Evolutionary conservation across 2,329 filamentous ascomycete species (phyloP).

Genomic region (Dactylella cylindrospora): DNA sequence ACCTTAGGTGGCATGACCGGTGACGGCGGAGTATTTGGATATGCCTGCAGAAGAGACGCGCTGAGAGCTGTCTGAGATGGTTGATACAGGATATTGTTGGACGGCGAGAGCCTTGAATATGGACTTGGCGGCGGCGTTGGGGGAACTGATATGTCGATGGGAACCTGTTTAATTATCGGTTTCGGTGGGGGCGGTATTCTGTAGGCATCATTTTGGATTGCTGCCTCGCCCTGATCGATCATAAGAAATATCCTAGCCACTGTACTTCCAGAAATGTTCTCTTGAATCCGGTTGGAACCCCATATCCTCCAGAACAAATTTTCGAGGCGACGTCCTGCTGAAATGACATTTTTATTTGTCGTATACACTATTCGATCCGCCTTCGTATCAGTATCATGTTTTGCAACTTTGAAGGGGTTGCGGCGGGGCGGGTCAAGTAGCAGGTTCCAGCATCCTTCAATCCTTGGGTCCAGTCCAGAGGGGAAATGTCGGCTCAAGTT

Average conservation of each 20-base stretch:
- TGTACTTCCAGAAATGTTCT: constrained; percentile 52
- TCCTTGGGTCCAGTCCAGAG: constrained; percentile 32
- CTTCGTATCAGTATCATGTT: constrained; percentile 37
- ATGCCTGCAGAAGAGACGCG: constrained; percentile 46
- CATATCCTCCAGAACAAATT: constrained; percentile 60
- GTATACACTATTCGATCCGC: constrained; percentile 53
- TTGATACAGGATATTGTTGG: constrained; percentile 45
- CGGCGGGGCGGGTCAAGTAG: constrained; percentile 40
- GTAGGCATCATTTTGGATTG: constrained; percentile 42
- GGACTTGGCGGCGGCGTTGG: constrained; percentile 49
- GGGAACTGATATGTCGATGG: constrained; percentile 42
- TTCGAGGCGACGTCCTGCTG: constrained; percentile 55
- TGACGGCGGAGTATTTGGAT: constrained; percentile 47
- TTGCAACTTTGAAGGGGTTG: constrained; percentile 32
- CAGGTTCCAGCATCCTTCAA: constrained; percentile 43
- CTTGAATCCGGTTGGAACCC: constrained; percentile 53
- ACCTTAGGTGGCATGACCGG: constrained; percentile 45
- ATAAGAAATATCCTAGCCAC: constrained; percentile 55
- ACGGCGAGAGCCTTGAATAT: constrained; percentile 36
- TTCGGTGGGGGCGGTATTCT: constrained; percentile 44
- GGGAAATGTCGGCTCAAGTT: constrained; percentile 14
- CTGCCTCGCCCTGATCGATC: constrained; percentile 52
- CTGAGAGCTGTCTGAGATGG: constrained; percentile 48
- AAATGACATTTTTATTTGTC: constrained; percentile 54
- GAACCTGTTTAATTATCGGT: constrained; percentile 44